These are phyloP conservation scores for Spergularia bocconei DNA, from an alignment of 148 eudicot genomes.

Conservation along the genomic window DNA sequence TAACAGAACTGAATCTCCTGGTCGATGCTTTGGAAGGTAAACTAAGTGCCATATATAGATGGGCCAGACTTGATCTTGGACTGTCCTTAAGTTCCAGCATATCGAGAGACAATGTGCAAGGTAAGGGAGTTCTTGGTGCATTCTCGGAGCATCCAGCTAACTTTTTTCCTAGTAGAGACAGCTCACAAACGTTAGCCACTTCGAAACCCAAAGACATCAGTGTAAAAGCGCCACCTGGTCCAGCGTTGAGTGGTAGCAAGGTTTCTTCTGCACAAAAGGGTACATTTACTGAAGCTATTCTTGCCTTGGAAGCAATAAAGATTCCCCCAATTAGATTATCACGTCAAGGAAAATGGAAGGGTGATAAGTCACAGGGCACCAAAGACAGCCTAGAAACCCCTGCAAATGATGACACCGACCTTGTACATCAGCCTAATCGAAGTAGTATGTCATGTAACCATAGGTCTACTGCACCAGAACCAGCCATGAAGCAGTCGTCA, in stretches of 20 bases:
- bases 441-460: slow-evolving; percentile 18
- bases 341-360: slow-evolving; percentile 31
- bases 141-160: slow-evolving; percentile 34
- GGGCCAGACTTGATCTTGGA: slow-evolving; percentile 87
- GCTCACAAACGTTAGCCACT: slow-evolving; percentile 21
- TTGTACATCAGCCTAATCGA: slow-evolving; percentile 24
- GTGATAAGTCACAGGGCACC: slow-evolving; percentile 24
- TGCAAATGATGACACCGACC: slow-evolving; percentile 17
- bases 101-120: slow-evolving; percentile 45
- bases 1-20: slow-evolving; percentile 64
- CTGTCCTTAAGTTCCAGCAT: slow-evolving; percentile 65
- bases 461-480: slow-evolving; percentile 22
- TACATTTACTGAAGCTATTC: slow-evolving; percentile 35
- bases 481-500: slow-evolving; percentile 33
- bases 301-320: slow-evolving; percentile 43
- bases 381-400: slow-evolving; percentile 27
- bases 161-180: slow-evolving; percentile 22
- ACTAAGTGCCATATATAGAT: slow-evolving; percentile 84
- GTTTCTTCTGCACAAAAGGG: slow-evolving; percentile 25
- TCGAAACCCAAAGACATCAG: slow-evolving; percentile 31
- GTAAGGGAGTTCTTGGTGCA: slow-evolving; percentile 26
- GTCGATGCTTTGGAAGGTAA: slow-evolving; percentile 98
- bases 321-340: slow-evolving; percentile 24
- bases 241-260: slow-evolving; percentile 24
- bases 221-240: slow-evolving; percentile 26